Base-by-base conservation (phyloP, 2,329 filamentous ascomycete species). In the Harringtonia lauricola region DNA sequence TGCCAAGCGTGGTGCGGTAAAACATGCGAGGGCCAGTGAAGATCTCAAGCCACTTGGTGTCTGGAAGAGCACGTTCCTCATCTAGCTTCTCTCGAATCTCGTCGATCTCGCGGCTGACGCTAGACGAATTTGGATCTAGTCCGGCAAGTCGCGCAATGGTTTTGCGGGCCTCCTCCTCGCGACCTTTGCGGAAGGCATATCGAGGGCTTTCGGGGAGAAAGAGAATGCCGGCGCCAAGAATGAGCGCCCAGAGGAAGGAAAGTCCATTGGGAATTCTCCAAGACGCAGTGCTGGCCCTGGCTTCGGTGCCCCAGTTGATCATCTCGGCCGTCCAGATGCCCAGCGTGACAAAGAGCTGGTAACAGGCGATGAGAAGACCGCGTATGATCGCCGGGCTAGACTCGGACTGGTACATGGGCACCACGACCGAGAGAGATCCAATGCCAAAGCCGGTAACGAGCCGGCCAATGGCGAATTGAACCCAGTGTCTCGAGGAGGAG, bases 391-490 rank as follows among this genome's bases (percentile, higher is more conserved):
- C 70, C 0, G 82, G 82, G 0, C 77, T 75, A 7, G 73, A 81
- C 60, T 86, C 82, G n/a, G 74, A 74, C 54, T 84, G 79, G 56
- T 83, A 86, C 76, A 86, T 80, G n/a, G 79, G 79, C 0, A 81
- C 78, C 13, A 79, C 60, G 6, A 83, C 81, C n/a, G 81, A 84
- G 43, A 86, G 71, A 10, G 73, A 79, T 43, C 82, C 82, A 35
- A 86, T 79, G 14, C 80, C 80, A 2, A 84, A 64, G 41, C 81
- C 82, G 14, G 78, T 74, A 15, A 83, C 67, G 52, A 77, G 73
- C 43, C 82, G 67, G 14, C 81, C 81, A 37, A 80, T 64, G 51
- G 79, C 79, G 46, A 83, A 65, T 53, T 85, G 81, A 38, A 74
- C 74, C 80, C 81, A 85, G 9, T 62, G 62, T 2, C 51, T 53